These are phyloP conservation scores for Mucor racemosus DNA, from an alignment of 371 early-diverging fungal species.

Conservation along the genomic window DNA sequence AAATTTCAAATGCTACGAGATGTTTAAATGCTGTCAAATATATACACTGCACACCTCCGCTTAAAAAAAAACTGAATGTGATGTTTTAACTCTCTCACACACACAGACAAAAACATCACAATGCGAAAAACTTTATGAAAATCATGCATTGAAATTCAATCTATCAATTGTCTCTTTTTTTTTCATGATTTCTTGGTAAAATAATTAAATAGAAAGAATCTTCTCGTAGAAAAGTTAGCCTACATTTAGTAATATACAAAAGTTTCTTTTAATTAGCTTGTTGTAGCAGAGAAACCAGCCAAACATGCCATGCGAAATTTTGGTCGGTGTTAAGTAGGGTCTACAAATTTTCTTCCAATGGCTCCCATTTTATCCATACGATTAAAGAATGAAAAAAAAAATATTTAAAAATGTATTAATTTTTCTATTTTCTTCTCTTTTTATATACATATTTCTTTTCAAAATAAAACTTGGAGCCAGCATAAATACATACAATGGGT, in stretches of 20 bases:
- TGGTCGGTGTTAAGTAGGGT: neutral
- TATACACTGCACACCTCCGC: neutral
- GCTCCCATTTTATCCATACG: slow-evolving; percentile 8
- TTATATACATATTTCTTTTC: neutral
- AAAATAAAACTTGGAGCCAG: neutral
- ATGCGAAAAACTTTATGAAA: too few relatives aligned
- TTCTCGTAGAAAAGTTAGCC: neutral
- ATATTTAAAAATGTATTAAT: neutral
- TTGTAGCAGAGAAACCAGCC: neutral
- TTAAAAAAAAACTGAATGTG: neutral
- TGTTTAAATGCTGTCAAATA: neutral
- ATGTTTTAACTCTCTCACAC: too few relatives aligned
- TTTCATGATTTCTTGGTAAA: too few relatives aligned
- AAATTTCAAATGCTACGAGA: neutral
- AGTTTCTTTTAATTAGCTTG: neutral
- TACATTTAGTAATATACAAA: neutral
- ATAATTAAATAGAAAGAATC: too few relatives aligned
- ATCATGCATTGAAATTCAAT: too few relatives aligned
- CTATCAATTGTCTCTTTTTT: too few relatives aligned
- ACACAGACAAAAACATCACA: too few relatives aligned
- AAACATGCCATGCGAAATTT: slow-evolving; percentile 5
- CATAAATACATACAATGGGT: neutral
- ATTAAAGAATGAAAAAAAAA: neutral
- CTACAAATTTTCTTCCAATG: neutral
- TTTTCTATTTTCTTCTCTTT: neutral